Base-by-base conservation (phyloP, 805 yeast genomes). In the Saccharomycopsis olivae region DNA sequence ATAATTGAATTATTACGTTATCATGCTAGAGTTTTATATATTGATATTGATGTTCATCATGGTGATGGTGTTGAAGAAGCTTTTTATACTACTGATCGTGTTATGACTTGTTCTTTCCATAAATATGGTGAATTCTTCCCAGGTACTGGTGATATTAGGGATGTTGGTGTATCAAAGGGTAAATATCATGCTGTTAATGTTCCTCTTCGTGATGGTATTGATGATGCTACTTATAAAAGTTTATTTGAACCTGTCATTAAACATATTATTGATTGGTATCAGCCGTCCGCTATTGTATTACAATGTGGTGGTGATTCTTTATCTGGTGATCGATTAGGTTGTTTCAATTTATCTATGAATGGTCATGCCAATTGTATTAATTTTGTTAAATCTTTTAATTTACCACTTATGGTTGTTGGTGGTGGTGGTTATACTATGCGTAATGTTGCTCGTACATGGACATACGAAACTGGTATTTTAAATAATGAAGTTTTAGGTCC, bases 341-440 rank as follows among this genome's bases (percentile, higher is more conserved):
- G 96, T 53, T 94, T 94, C 65, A 92, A 94, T 57, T 71, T 92
- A 47, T 85, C 92, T 41, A 88, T 89, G 74, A 68, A 67, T 41
- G 97, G 96, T 0, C 99, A 94, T 58, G 97, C 96, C 30, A 94
- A 89, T 60, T 92, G 98, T 66, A 85, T 89, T 38, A 77, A 80
- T 51, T 89, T 75, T 60, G 86, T 88, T 38, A 83, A 82, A 57
- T 71, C 83, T 6, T 85, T 89, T 55, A 83, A 84, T 35, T 69
- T 92, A 14, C 97, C 98, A 8, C 64, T 85, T 71, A 73, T 92
- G 78, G 94, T 92, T 23, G 69, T 92, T 16, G 98, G 98, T 30
- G 98, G 98, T 36, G 98, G 98, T 51, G 98, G 98, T 16, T 92
- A 92, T 62, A 92, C 98, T 2, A 94, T 94, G 72, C 73, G 96